Base-by-base conservation (phyloP, 305 asterid species). In the Rubia peregrina region DNA sequence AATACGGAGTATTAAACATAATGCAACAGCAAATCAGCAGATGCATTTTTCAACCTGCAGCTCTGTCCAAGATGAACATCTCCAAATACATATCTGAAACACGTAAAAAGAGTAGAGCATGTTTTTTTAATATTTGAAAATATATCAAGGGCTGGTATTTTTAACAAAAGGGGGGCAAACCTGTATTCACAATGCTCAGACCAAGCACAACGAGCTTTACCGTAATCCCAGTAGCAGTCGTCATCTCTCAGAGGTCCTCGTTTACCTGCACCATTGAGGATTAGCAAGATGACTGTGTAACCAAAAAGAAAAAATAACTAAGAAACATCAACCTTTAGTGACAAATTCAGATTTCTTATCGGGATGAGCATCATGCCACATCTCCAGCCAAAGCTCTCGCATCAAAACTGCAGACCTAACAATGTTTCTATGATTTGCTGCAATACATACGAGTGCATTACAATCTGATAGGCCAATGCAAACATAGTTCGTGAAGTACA, bases 311-410 rank as follows among this genome's bases (percentile, higher is more conserved):
- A 65, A 19, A 10, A 24, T 42, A 3, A 61, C 33, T 57, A 77
- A 67, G 61, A 74, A 64, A 48, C 67, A 56, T 68, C 57, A 67
- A 91, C 99, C 98, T 89, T 94, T 91, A 4, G 98, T 91, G 76
- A 94, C 99, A 77, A 94, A 94, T 51, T 90, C 78, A 67, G 82
- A 80, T 73, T 80, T 88, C 80, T 86, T 91, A 83, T 91, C 90
- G 5, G 98, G 99, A 68, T 94, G 98, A 77, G 80, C 86, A 79
- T 94, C 98, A 72, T 94, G 99, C 99, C 99, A 94, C 86, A 85
- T 87, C 90, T 94, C 99, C 70, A 94, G 97, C 99, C 99, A 94
- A 65, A 94, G 83, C 85, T 94, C 99, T 75, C 99, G 91, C 99
- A 94, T 94, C 79, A 94, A 78, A 71, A 81, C 90, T 68, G 97